Evolutionary conservation across 805 yeast genomes (phyloP), one percentile per base, ranked within the genome.

Genomic region (Kluyveromyces starmeri): DNA sequence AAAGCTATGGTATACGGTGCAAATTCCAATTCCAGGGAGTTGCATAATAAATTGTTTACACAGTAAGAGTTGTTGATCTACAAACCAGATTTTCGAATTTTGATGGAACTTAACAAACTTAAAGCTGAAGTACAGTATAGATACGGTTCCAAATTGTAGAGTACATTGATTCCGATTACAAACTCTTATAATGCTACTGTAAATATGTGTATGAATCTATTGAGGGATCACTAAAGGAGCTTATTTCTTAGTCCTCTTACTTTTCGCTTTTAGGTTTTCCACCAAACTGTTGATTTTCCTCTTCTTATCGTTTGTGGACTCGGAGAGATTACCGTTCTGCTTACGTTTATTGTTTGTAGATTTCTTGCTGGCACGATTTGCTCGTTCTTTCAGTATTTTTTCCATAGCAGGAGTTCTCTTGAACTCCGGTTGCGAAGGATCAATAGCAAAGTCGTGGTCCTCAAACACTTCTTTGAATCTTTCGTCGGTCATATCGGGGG

Each of bases 391-490:
- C 63, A 92, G 60, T 37, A 92, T 72, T 56, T 78, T 70, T 53
- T 79, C 78, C 95, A 89, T 88, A 17, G 92, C 85, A 12, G 74
- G 64, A 1, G 97, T 88, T 59, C 79, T 75, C 63, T 83, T 86
- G 67, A 73, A 89, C 55, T 84, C 95, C n/a, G 94, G 82, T 51
- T 70, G 76, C 14, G 94, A 78, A 15, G 96, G 94, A 59, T 94
- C 98, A 53, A 94, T 86, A 9, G 96, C 96, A 60, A 75, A 92
- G 42, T 81, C 92, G 43, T 83, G 95, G 42, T 75, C 78, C 49
- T 85, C 85, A 51, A 79, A 84, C 43, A 86, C 67, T 44, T 81
- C 94, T 30, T 70, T 70, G 66, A 92, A 92, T 62, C 98, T 78
- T 11, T 81, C 77, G 66, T 92, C 98, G 27, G 67, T 65, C 50